Conservation (phyloP, 495 filamentous ascomycete genomes). For the Trichoderma reesei region DNA sequence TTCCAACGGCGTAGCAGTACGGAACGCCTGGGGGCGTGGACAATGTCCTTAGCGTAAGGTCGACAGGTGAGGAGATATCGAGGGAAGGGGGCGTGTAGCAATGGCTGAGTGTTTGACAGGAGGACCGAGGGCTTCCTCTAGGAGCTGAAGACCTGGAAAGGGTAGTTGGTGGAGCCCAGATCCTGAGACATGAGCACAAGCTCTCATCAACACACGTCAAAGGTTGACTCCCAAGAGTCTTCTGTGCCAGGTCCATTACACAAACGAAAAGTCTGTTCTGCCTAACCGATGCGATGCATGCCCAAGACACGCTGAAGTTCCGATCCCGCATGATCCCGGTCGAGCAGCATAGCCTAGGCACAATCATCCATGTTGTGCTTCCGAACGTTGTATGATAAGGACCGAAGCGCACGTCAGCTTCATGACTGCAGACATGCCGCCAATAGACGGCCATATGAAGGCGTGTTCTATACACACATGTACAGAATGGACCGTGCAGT, state of each 20-base stretch:
- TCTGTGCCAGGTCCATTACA: neutral
- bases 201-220: neutral
- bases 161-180: neutral
- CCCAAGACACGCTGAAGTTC: neutral
- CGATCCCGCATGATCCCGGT: slow-evolving; percentile 2
- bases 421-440: neutral
- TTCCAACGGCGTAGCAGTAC: neutral
- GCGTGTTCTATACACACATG: neutral
- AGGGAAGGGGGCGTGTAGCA: neutral
- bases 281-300: neutral
- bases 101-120: neutral
- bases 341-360: neutral
- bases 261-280: neutral
- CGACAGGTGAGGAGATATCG: neutral
- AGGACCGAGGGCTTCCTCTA: neutral
- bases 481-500: neutral
- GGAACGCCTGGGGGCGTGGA: neutral
- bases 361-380: neutral
- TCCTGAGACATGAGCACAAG: neutral
- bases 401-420: neutral
- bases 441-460: neutral
- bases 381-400: neutral
- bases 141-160: neutral
- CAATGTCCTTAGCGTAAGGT: neutral
- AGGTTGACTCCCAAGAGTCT: too few relatives aligned